These are phyloP conservation scores for Magnusiomyces ingens DNA, from an alignment of 1,139 yeast genomes.

Conservation along the genomic window DNA sequence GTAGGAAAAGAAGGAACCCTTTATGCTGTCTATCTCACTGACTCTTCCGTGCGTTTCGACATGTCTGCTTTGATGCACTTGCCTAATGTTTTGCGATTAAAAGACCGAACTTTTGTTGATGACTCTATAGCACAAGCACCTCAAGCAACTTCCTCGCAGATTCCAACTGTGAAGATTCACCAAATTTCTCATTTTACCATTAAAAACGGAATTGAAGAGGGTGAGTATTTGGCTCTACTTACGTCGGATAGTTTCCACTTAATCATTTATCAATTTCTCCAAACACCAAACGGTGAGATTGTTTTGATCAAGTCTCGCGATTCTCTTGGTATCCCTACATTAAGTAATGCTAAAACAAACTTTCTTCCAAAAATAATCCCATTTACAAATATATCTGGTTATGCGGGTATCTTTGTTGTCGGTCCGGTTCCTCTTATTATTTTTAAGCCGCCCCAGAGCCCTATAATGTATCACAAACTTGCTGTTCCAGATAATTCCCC, in stretches of 20 bases:
- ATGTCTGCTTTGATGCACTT: background rate
- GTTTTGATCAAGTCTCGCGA: conserved; percentile 46
- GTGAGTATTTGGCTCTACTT: conserved; percentile 55
- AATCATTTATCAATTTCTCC: conserved; percentile 40
- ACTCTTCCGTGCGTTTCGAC: background rate
- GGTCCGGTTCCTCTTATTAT: conserved; percentile 71
- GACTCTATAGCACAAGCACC: background rate
- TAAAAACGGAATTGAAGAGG: background rate
- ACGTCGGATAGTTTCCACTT: conserved; percentile 74
- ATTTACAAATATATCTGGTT: conserved; percentile 15
- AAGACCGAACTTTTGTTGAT: background rate
- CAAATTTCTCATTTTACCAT: conserved; percentile 2
- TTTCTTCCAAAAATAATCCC: conserved; percentile 10
- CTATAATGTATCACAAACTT: conserved; percentile 63
- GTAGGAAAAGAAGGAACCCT: no score
- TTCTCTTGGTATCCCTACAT: conserved; percentile 29
- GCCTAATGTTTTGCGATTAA: background rate
- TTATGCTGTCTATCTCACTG: background rate
- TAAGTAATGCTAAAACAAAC: conserved; percentile 44
- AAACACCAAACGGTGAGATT: conserved; percentile 35
- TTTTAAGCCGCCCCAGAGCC: conserved; percentile 55
- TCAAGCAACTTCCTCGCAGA: background rate
- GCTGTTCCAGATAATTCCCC: conserved; percentile 36
- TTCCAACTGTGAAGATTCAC: background rate
- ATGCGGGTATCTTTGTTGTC: conserved; percentile 39